phyloP scores from a whole-genome alignment of 495 filamentous ascomycete genomes.

The Penicillium subrubescens region DNA sequence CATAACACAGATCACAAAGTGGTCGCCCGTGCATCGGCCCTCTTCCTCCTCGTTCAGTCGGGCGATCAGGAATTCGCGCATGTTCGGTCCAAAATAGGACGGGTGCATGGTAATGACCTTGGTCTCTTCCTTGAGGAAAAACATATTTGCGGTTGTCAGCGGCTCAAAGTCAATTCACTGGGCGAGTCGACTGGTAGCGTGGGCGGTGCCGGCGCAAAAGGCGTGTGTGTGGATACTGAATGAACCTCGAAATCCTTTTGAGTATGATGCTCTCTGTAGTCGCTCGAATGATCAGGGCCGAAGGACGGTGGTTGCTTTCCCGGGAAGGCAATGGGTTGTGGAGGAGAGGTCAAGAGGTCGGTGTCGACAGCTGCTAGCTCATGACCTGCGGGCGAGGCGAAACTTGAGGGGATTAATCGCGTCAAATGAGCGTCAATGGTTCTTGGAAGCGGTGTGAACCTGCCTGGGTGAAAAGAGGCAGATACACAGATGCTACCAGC shows the following conservation, averaged over 20 bases:
- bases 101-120: slow-evolving; percentile 91
- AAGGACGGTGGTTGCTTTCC: neutral
- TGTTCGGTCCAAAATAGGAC: slow-evolving; percentile 90
- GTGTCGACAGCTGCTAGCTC: slow-evolving; percentile 18
- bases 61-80: slow-evolving; percentile 82
- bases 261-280: neutral
- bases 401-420: neutral
- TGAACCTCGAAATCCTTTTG: neutral
- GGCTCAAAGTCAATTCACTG: slow-evolving; percentile 1
- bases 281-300: neutral
- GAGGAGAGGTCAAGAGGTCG: slow-evolving; percentile 16
- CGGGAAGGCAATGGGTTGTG: neutral
- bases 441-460: slow-evolving; percentile 14
- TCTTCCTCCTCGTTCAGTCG: slow-evolving; percentile 90
- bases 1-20: slow-evolving; percentile 96
- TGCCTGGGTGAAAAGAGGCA: slow-evolving; percentile 11
- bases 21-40: slow-evolving; percentile 87
- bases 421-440: slow-evolving; percentile 5
- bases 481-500: slow-evolving; percentile 19
- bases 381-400: slow-evolving; percentile 21
- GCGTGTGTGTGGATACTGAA: neutral
- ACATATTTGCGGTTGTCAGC: slow-evolving; percentile 61
- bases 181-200: neutral
- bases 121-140: slow-evolving; percentile 95
- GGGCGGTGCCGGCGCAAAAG: slow-evolving; percentile 1